phyloP scores from a whole-genome alignment of 2,329 filamentous ascomycete genomes.

The Acrocalymma vagum region DNA sequence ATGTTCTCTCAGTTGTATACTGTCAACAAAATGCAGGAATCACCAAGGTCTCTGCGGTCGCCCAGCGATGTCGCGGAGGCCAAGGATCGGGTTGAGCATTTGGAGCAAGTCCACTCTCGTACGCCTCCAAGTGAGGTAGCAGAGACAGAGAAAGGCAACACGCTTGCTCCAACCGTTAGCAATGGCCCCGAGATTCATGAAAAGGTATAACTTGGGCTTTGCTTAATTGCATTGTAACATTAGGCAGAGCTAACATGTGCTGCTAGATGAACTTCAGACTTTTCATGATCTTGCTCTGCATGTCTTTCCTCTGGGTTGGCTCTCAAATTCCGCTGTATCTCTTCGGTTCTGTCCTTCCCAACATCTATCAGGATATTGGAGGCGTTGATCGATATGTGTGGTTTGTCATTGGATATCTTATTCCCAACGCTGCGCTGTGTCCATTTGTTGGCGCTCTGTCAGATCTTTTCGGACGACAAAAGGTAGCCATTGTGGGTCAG shows the following conservation, averaged over 20 bases:
- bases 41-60: background rate
- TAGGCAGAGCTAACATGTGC: background rate
- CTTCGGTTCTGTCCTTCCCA: slow-evolving; percentile 51
- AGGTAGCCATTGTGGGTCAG: slow-evolving; percentile 41
- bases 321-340: slow-evolving; percentile 66
- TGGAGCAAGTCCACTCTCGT: slow-evolving; percentile 23
- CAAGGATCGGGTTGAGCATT: slow-evolving; percentile 16
- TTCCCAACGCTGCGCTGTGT: slow-evolving; percentile 65
- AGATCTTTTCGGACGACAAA: slow-evolving; percentile 41
- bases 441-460: slow-evolving; percentile 67
- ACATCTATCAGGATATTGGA: slow-evolving; percentile 68
- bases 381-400: slow-evolving; percentile 69
- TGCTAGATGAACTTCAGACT: slow-evolving; percentile 47
- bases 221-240: no score
- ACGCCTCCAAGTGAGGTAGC: slow-evolving; percentile 27
- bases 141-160: slow-evolving; percentile 26
- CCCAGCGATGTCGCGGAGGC: slow-evolving; percentile 1
- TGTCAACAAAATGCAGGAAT: slow-evolving; percentile 7
- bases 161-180: slow-evolving; percentile 17
- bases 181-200: slow-evolving; percentile 31
- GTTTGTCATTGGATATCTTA: slow-evolving; percentile 59
- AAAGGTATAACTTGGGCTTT: slow-evolving; percentile 19
- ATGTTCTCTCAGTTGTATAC: slow-evolving; percentile 7
- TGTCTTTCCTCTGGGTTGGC: slow-evolving; percentile 69
- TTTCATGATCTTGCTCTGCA: slow-evolving; percentile 64